Base-by-base conservation (phyloP, 495 filamentous ascomycete species). In the Penicillium nucicola region DNA sequence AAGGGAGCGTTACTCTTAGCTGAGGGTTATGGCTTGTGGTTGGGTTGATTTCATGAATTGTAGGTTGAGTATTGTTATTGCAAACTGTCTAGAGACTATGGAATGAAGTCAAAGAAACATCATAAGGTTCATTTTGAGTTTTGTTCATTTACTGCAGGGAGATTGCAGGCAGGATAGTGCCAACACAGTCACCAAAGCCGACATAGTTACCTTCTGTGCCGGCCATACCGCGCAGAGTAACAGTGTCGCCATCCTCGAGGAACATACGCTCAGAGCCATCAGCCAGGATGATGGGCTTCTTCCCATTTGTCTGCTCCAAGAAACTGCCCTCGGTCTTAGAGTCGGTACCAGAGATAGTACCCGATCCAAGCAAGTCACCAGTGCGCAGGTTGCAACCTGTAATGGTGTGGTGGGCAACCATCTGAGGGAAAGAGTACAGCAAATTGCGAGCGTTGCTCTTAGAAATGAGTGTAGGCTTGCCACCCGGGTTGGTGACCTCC, bases 391-490 rank as follows among this genome's bases (percentile, higher is more conserved):
- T 84, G 65, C 92, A 97, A 18, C 92, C 92, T 1, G 85, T 88
- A 38, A 92, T 77, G 5, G 88, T 85, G 64, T 97, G 92, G 63
- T 97, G 92, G 0, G 92, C 85, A 32, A 97, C 75, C 90, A 97
- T 95, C 70, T 97, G 92, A 12, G 88, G 81, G 71, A 95, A 97
- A 0, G 89, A 95, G 77, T 83, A 97, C 17, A 97, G 79, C 22
- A 97, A 80, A 65, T 96, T 82, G 50, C 71, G 77, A 9, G 83
- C 79, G 48, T 77, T 88, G 35, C 84, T 88, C 20, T 69, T 72
- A 2, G 77, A 73, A 45, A 96, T 82, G 1, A 81, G 82, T 2
- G 84, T 86, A 0, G 82, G 79, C 34, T 76, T 74, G 2, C 87
- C 85, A 31, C 81, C 77, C 15, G 74, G 65, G 78, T 83, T 87